Evolutionary conservation across 2,329 filamentous ascomycete genomes (phyloP).

Genomic region (Xylogone sp.): DNA sequence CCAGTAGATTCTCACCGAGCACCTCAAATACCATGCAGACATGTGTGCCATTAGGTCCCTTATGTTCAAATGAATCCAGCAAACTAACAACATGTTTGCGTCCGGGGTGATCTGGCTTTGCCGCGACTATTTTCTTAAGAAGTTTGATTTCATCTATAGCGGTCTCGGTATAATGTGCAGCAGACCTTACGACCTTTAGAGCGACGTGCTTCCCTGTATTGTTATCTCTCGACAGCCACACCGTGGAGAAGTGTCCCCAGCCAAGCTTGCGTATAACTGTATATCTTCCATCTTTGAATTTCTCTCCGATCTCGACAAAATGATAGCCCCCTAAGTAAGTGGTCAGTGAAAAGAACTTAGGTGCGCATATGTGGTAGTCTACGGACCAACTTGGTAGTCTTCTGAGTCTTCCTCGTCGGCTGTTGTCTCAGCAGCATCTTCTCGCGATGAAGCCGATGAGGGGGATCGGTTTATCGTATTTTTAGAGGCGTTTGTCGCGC

Average conservation of each 20-base stretch:
- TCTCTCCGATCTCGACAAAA: slow-evolving; percentile 88
- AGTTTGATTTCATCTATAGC: slow-evolving; percentile 99
- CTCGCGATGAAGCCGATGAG: slow-evolving; percentile 73
- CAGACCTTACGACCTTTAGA: slow-evolving; percentile 94
- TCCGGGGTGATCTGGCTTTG: slow-evolving; percentile 91
- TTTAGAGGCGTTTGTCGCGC: slow-evolving; percentile 22
- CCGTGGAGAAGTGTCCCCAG: slow-evolving; percentile 99
- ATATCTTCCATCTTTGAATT: slow-evolving; percentile 97
- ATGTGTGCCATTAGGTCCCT: slow-evolving; percentile 91
- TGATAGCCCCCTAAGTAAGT: slow-evolving; percentile 75
- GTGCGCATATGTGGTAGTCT: too few relatives aligned
- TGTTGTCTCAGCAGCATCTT: slow-evolving; percentile 84
- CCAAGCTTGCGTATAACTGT: slow-evolving; percentile 93
- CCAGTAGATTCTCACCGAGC: slow-evolving; percentile 88
- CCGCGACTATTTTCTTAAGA: slow-evolving; percentile 92
- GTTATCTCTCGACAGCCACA: slow-evolving; percentile 83
- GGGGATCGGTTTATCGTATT: slow-evolving; percentile 35
- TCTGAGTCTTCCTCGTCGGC: slow-evolving; percentile 98
- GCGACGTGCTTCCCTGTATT: slow-evolving; percentile 89
- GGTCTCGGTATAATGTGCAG: slow-evolving; percentile 97
- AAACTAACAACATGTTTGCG: slow-evolving; percentile 94
- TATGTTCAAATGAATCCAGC: slow-evolving; percentile 95
- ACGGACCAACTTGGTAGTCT: slow-evolving; percentile 99
- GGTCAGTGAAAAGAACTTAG: neutral
- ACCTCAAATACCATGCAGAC: slow-evolving; percentile 99